phyloP scores from a whole-genome alignment of 805 yeast genomes.

The Ogataea nitratoaversa region DNA sequence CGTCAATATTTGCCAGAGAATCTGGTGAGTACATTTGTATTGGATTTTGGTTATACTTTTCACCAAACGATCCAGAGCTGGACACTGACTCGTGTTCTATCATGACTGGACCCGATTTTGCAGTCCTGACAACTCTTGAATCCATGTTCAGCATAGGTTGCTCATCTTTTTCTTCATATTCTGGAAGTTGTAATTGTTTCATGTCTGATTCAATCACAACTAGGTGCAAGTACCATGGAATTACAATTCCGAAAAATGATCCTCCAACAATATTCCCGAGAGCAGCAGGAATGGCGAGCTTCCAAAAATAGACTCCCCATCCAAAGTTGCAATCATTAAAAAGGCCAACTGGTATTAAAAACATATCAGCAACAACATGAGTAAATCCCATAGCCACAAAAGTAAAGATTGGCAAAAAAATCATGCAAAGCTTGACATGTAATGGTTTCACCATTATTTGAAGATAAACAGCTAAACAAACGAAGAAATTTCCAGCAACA shows the following conservation, averaged over 20 bases:
- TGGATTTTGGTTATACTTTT: not conserved
- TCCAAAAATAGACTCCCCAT: constrained; percentile 69
- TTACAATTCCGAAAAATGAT: constrained; percentile 51
- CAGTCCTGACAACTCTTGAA: constrained; percentile 66
- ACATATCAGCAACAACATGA: constrained; percentile 84
- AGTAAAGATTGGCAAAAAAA: constrained; percentile 67
- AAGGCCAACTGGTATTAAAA: constrained; percentile 57
- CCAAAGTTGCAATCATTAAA: constrained; percentile 61
- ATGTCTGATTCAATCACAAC: constrained; percentile 70
- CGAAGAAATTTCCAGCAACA: constrained; percentile 74
- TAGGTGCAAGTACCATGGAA: constrained; percentile 73
- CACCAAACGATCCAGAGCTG: not conserved
- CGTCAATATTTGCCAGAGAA: not conserved
- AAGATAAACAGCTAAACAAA: constrained; percentile 68
- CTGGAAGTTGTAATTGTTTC: constrained; percentile 56
- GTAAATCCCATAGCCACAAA: constrained; percentile 77
- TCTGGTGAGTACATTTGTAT: constrained; percentile 1
- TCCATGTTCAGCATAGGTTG: constrained; percentile 76
- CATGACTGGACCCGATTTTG: constrained; percentile 6
- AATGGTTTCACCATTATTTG: constrained; percentile 77
- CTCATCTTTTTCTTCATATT: constrained; percentile 70
- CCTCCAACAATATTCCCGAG: constrained; percentile 85
- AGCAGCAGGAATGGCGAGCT: constrained; percentile 62
- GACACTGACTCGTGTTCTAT: not conserved
- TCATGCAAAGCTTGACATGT: constrained; percentile 66